phyloP scores from a whole-genome alignment of 148 eudicot genomes.

The Rhododendron ferrugineum region DNA sequence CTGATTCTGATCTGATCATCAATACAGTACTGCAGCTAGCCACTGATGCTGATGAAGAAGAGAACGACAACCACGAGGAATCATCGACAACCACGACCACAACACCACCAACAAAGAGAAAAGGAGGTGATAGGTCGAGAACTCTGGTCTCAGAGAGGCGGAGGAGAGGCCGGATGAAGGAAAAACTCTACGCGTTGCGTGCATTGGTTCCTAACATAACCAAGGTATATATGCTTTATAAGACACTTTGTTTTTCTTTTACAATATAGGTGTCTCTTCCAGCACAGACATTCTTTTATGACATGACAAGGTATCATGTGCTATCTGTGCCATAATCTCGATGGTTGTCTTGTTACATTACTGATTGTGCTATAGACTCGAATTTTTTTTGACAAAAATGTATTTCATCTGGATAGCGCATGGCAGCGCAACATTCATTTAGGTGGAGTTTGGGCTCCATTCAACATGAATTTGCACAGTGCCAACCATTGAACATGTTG shows the following conservation, averaged over 20 bases:
- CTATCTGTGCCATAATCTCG: neutral
- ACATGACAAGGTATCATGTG: neutral
- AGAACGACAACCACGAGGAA: constrained; percentile 15
- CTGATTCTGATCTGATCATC: neutral
- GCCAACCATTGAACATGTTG: neutral
- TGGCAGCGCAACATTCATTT: too few relatives aligned
- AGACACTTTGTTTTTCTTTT: neutral
- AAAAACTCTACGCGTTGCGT: constrained; percentile 79
- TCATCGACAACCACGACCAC: constrained; percentile 22
- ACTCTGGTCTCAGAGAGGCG: constrained; percentile 73
- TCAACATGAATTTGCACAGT: neutral
- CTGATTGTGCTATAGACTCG: neutral
- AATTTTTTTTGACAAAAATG: too few relatives aligned
- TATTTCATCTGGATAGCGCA: neutral
- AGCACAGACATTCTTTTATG: neutral
- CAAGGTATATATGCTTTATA: constrained; percentile 36
- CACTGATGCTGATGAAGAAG: neutral
- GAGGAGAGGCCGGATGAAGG: constrained; percentile 89
- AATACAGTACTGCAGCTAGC: neutral
- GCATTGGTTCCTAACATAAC: constrained; percentile 93
- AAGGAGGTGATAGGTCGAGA: constrained; percentile 55
- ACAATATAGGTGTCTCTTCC: neutral
- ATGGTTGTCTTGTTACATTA: neutral
- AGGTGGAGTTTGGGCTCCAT: neutral
- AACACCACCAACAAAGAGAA: constrained; percentile 9